Evolutionary conservation across 2,329 filamentous ascomycete genomes (phyloP).

Genomic region (Cytospora leucostoma): DNA sequence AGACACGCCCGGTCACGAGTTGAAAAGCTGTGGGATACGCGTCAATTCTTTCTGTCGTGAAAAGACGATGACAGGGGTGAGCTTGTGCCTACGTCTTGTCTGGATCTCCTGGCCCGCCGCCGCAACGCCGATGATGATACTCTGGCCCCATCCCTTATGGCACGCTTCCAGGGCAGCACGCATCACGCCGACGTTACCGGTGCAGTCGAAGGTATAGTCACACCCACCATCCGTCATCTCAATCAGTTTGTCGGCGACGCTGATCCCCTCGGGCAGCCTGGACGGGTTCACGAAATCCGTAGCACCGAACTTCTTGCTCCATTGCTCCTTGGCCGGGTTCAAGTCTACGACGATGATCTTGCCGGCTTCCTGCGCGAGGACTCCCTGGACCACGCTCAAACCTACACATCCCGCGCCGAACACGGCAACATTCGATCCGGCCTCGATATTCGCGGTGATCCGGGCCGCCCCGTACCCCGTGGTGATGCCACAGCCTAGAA

Average conservation of each 20-base stretch:
- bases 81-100: slow-evolving; percentile 74
- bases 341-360: slow-evolving; percentile 76
- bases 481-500: slow-evolving; percentile 97
- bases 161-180: slow-evolving; percentile 92
- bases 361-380: slow-evolving; percentile 77
- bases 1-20: slow-evolving; percentile 94
- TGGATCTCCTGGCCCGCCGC: slow-evolving; percentile 94
- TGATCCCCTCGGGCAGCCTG: slow-evolving; percentile 70
- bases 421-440: slow-evolving; percentile 85
- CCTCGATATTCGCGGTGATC: slow-evolving; percentile 89
- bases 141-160: slow-evolving; percentile 99
- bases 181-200: slow-evolving; percentile 96
- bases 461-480: slow-evolving; percentile 95
- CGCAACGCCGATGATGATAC: slow-evolving; percentile 95
- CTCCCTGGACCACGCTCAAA: slow-evolving; percentile 91
- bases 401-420: slow-evolving; percentile 97
- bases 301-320: slow-evolving; percentile 91
- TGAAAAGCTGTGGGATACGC: slow-evolving; percentile 73
- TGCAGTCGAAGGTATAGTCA: slow-evolving; percentile 99
- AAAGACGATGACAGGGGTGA: not conserved
- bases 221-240: slow-evolving; percentile 98
- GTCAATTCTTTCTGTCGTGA: slow-evolving; percentile 6
- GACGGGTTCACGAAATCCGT: slow-evolving; percentile 96
- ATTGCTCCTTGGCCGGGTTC: slow-evolving; percentile 88
- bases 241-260: slow-evolving; percentile 86